Base-by-base conservation (phyloP, 306 rosid species). In the Medicago ruthenica region DNA sequence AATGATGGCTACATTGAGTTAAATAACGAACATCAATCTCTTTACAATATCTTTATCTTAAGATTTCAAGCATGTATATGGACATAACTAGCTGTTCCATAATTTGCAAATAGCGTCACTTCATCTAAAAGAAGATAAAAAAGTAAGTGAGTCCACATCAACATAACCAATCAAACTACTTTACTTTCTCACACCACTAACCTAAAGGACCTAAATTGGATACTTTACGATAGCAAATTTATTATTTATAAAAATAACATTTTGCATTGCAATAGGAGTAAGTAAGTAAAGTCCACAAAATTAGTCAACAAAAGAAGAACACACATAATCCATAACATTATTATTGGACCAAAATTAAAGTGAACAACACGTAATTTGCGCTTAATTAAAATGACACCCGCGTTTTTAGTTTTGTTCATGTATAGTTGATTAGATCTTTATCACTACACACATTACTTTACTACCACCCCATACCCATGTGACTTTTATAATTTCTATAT, bases 401-500 rank as follows among this genome's bases (percentile, higher is more conserved):
- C 91, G 83, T 74, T 84, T 91, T 89, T 76, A 21, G 65, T 71
- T 67, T 55, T 12, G 58, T 54, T 60, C 64, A 17, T 73, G 72
- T 77, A 62, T 45, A 62, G 54, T 13, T 48, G 15, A 17, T 4
- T 58, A 58, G 64, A 58, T 81, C 76, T 63, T 77, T 68, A 5
- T 48, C 71, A 9, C 6, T 61, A 50, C 75, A 70, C 47, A 50
- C 75, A 70, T 27, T 4, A 9, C 12, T 36, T 27, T 4, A 9
- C 12, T 36, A 40, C 17, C 6, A 10, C 24, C 12, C 86, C 86
- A 84, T 86, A 54, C 67, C 80, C 90, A 92, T 88, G 90, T 91
- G 95, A 79, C 50, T 21, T 42, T 27, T 73, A 4, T 82, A n/a
- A 1, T 66, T 16, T 58, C 66, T 51, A 41, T 67, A 18, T 44